Conservation (phyloP, 768 basidiomycete species). For the Leccinum uliginosum region DNA sequence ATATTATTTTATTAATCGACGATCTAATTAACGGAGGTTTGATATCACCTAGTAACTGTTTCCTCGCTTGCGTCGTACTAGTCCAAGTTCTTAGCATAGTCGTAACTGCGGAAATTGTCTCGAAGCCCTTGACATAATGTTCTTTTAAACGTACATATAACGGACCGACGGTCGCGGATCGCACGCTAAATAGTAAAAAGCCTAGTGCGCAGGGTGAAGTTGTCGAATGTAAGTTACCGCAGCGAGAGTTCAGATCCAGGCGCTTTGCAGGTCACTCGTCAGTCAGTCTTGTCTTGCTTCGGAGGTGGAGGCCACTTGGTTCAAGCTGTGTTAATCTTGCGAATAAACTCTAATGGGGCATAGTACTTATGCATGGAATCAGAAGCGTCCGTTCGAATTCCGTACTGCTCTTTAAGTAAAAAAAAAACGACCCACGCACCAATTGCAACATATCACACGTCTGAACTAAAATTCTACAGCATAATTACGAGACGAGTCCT, state of each 20-base stretch:
- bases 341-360: constrained; percentile 20
- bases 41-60: constrained; percentile 5
- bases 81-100: constrained; percentile 2
- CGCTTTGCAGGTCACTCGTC: not conserved
- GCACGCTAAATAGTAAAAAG: constrained; percentile 13
- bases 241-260: not conserved
- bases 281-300: not conserved
- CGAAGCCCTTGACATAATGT: constrained; percentile 13
- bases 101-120: constrained; percentile 25
- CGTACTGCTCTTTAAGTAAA: not conserved
- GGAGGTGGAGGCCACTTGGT: not conserved
- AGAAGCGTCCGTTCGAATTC: constrained; percentile 10
- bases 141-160: constrained; percentile 9
- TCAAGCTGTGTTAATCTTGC: constrained; percentile 10
- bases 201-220: not conserved
- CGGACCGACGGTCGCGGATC: constrained; percentile 1
- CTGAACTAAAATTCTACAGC: not conserved
- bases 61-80: not conserved
- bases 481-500: constrained; percentile 15
- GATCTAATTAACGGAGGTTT: constrained; percentile 24
- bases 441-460: not conserved
- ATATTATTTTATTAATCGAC: constrained; percentile 26
- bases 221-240: not conserved
- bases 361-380: constrained; percentile 16
- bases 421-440: constrained; percentile 8